These are phyloP conservation scores for Sporisorium graminicola DNA, from an alignment of 1,284 basidiomycete genomes.

Conservation along the genomic window DNA sequence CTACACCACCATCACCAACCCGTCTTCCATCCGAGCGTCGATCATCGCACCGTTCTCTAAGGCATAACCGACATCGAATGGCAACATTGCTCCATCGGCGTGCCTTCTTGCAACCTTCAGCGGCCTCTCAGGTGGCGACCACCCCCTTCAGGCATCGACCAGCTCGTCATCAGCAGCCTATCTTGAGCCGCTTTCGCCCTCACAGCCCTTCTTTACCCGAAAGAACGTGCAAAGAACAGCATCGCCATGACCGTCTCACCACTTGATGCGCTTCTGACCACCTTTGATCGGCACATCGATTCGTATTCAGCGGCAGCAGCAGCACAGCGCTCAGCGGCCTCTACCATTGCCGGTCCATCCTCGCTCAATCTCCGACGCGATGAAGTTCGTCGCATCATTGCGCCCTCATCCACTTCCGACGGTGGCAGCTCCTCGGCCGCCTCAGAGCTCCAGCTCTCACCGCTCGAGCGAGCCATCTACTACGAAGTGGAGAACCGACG, in stretches of 20 bases:
- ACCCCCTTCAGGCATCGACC: neutral
- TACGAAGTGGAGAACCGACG: constrained; percentile 42
- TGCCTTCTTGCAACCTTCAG: neutral
- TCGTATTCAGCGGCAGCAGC: constrained; percentile 23
- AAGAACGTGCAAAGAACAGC: neutral
- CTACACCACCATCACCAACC: neutral
- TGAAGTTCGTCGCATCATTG: constrained; percentile 30
- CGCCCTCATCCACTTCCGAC: neutral
- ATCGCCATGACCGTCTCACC: constrained; percentile 32
- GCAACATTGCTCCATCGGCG: neutral
- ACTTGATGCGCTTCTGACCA: constrained; percentile 31
- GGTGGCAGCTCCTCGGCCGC: neutral
- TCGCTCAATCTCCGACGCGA: constrained; percentile 14
- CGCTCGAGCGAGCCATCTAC: constrained; percentile 46
- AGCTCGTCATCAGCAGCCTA: neutral
- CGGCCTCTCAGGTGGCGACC: neutral
- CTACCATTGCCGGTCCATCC: constrained; percentile 28
- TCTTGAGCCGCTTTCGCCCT: neutral
- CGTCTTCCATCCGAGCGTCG: neutral
- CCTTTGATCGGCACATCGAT: constrained; percentile 37
- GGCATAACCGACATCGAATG: neutral
- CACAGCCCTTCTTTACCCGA: neutral
- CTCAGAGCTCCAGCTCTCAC: constrained; percentile 16
- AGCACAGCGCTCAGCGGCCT: constrained; percentile 6
- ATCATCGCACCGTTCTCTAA: neutral